Evolutionary conservation across 495 filamentous ascomycete genomes (phyloP).

Genomic region (Aspergillus conjunctus): DNA sequence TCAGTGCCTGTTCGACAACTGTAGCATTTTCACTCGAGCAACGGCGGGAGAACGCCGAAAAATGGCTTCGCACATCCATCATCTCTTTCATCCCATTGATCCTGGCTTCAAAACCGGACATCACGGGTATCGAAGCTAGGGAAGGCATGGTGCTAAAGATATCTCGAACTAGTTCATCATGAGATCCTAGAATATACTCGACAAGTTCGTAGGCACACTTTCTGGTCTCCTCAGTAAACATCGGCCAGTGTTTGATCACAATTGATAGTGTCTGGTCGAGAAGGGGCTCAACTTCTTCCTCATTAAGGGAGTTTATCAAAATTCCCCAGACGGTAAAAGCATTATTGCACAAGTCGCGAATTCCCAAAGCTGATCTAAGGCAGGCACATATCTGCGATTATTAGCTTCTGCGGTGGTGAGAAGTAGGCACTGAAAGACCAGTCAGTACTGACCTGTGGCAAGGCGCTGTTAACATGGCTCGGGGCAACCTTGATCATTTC

Average conservation of each 20-base stretch:
- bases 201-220: constrained; percentile 61
- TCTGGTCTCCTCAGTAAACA: constrained; percentile 62
- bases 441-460: constrained; percentile 70
- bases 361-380: constrained; percentile 78
- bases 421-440: background rate
- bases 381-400: constrained; percentile 74
- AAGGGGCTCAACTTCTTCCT: constrained; percentile 75
- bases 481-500: constrained; percentile 81
- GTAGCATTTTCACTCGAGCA: constrained; percentile 79
- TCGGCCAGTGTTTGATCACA: constrained; percentile 76
- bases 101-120: constrained; percentile 64
- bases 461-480: constrained; percentile 68
- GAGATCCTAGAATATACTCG: constrained; percentile 61
- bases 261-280: constrained; percentile 88
- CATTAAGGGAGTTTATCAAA: constrained; percentile 70
- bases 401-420: constrained; percentile 17
- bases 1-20: constrained; percentile 77
- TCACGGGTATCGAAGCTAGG: constrained; percentile 66
- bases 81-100: constrained; percentile 64
- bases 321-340: constrained; percentile 83
- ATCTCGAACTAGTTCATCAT: constrained; percentile 59
- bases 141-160: constrained; percentile 76
- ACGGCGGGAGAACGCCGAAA: constrained; percentile 68
- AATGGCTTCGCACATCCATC: constrained; percentile 62
- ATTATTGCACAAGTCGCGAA: constrained; percentile 67